A percentile compares a stretch with the other conserved stretches of the same genome.
Evolutionary conservation across 1,284 basidiomycete genomes (phyloP).

Genomic region (Phylloboletellus chloephorus): DNA sequence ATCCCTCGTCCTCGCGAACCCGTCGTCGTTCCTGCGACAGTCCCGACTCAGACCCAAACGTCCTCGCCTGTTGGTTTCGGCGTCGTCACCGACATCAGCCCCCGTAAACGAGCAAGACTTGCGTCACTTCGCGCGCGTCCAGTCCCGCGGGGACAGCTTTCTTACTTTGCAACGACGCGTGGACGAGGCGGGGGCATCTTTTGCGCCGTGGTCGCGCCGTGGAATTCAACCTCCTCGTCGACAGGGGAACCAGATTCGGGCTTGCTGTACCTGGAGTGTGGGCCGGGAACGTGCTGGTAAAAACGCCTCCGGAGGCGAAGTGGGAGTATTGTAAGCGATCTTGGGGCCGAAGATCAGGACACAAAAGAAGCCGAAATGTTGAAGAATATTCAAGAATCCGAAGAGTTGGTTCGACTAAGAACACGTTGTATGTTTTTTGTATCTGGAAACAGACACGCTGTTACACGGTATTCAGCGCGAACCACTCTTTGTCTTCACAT

Average conservation of each 20-base stretch:
- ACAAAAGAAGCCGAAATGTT: constrained; percentile 67
- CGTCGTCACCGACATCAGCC: constrained; percentile 89
- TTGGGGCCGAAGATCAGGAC: constrained; percentile 56
- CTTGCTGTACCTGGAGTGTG: constrained; percentile 81
- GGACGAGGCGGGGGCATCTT: constrained; percentile 82
- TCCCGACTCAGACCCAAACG: constrained; percentile 35
- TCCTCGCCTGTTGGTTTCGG: constrained; percentile 97
- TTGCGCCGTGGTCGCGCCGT: constrained; percentile 83
- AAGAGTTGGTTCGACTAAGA: constrained; percentile 53
- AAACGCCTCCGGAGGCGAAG: constrained; percentile 78
- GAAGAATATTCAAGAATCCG: constrained; percentile 62
- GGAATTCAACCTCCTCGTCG: constrained; percentile 88
- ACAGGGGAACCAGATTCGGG: constrained; percentile 82
- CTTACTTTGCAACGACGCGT: constrained; percentile 64
- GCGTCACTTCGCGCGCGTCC: constrained; percentile 70
- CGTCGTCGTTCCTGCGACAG: constrained; percentile 5
- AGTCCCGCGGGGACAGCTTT: constrained; percentile 67
- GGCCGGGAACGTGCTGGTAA: constrained; percentile 88
- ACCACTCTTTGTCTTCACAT: background rate
- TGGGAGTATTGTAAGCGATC: constrained; percentile 89
- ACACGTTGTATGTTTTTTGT: background rate
- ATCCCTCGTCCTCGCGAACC: background rate
- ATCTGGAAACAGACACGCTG: too few relatives aligned
- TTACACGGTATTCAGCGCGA: background rate
- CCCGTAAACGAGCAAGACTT: constrained; percentile 83